Base-by-base conservation (phyloP, 805 yeast genomes). In the Spathaspora passalidarum region DNA sequence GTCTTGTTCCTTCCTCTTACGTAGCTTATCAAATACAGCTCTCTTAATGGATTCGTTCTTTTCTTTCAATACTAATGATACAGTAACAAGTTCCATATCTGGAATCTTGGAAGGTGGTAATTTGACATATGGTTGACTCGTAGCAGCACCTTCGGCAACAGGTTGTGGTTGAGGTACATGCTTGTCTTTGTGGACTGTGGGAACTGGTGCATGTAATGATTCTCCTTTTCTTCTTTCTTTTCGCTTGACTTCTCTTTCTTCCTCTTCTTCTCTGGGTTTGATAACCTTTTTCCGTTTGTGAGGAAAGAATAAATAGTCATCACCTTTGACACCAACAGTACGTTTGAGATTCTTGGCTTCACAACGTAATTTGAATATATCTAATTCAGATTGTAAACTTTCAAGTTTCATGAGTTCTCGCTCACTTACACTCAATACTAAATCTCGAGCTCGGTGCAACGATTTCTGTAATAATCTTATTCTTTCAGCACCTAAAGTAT, bases 101-200 rank as follows among this genome's bases (percentile, higher is more conserved):
- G 98, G 97, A 51, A 92, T 87, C 65, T 89, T 88, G 1, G 96
- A 86, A 32, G 94, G 85, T 2, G 97, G 96, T 34, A 89, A 64
- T 56, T 86, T 84, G 54, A 89, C 95, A 68, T 90, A 87, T 19
- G 95, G 90, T 59, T 88, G 92, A 32, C 75, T 74, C 60, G 49
- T 71, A 3, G 66, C 50, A 14, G 61, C 45, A 19, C 58, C 47
- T 44, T 49, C 52, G 20, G 55, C 51, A 40, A 47, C 52, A 26
- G 38, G 49, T 38, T 46, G 50, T 18, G 37, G 48, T 21, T 42
- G 53, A 18, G 42, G 14, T 10, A 36, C 6, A 32, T 40, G 42
- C 5, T 32, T 38, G 29, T 29, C 39, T 37, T 49, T 54, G 32
- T 54, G 56, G 37, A 46, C 52, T 19, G 47, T 40, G 13, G 34